Evolutionary conservation across 179 eudicot species (phyloP).

Genomic region (Camellia oleifera): DNA sequence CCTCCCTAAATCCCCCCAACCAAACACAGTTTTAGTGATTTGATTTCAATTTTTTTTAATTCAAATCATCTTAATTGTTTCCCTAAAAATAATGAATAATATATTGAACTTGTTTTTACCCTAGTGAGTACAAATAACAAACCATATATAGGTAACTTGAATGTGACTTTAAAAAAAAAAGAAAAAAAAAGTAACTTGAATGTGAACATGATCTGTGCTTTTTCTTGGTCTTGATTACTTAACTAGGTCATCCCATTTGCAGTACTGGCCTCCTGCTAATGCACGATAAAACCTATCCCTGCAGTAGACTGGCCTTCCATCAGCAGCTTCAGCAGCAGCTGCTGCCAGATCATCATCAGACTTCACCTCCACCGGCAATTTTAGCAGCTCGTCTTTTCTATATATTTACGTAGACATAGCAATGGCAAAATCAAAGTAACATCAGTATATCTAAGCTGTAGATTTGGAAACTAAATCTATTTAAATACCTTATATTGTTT

Average conservation of each 20-base stretch:
- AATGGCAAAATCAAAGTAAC: background rate
- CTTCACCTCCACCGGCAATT: slow-evolving; percentile 68
- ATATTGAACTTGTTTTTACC: background rate
- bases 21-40: background rate
- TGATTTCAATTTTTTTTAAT: background rate
- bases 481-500: slow-evolving; percentile 52
- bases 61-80: background rate
- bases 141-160: background rate
- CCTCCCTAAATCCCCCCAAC: no score
- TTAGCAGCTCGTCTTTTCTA: slow-evolving; percentile 84
- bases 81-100: background rate
- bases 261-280: slow-evolving; percentile 95
- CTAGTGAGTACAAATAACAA: background rate
- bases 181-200: background rate
- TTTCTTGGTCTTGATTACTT: slow-evolving; percentile 37
- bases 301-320: slow-evolving; percentile 95
- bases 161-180: no score
- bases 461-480: background rate
- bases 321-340: slow-evolving; percentile 96
- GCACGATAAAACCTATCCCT: slow-evolving; percentile 86
- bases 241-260: slow-evolving; percentile 96
- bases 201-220: background rate
- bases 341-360: slow-evolving; percentile 85
- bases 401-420: background rate
- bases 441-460: background rate